Conservation (phyloP, 23 red algal species). For the Gracilaria gracilis region DNA sequence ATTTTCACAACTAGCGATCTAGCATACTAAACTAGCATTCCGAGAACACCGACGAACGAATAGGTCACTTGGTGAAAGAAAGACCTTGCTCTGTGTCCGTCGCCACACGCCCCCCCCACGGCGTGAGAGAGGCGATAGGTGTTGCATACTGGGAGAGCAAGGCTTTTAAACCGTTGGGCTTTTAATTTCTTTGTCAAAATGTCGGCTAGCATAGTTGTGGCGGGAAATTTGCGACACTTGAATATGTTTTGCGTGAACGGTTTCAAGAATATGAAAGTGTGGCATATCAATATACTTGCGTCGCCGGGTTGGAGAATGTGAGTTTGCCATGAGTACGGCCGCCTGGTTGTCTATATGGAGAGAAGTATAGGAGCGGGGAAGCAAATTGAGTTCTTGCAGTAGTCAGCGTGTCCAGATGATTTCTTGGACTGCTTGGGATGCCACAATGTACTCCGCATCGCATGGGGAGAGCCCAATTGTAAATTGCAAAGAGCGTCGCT, state of each 20-base stretch:
- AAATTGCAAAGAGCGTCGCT: not conserved
- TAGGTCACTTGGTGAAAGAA: no score
- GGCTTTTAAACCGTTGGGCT: no score
- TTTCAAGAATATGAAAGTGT: not conserved
- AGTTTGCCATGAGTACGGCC: not conserved
- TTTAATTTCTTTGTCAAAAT: not conserved
- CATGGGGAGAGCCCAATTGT: not conserved
- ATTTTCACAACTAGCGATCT: no score
- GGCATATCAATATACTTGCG: not conserved
- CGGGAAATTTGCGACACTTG: not conserved
- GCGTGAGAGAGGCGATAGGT: no score
- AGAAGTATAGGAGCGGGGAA: not conserved
- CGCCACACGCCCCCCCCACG: no score
- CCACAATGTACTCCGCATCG: constrained; percentile 11
- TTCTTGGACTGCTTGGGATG: not conserved
- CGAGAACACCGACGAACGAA: no score
- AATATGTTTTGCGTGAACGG: not conserved
- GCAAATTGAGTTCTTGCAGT: not conserved
- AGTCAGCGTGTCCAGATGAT: not conserved
- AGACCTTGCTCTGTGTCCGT: no score
- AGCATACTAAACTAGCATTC: no score
- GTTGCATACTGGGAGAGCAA: no score
- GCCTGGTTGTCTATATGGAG: not conserved
- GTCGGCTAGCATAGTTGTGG: not conserved
- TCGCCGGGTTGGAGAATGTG: not conserved